Conservation (phyloP, 1,284 basidiomycete species). For the Anthracocystis panici-leucophaei region DNA sequence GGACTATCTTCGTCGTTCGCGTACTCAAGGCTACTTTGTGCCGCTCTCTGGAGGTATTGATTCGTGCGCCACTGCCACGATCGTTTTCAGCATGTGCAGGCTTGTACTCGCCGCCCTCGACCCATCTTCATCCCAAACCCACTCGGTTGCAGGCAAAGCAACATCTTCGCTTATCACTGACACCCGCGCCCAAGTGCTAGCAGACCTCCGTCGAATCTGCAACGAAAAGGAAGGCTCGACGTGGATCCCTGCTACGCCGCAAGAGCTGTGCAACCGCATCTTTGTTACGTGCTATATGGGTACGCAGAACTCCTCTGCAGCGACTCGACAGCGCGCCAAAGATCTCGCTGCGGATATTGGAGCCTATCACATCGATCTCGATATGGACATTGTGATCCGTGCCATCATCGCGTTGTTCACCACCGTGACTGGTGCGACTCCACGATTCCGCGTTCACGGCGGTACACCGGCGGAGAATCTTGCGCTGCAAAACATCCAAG, state of each 20-base stretch:
- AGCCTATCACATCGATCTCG: slow-evolving; percentile 85
- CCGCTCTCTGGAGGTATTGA: slow-evolving; percentile 98
- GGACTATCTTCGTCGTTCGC: slow-evolving; percentile 95
- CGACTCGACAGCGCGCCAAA: slow-evolving; percentile 88
- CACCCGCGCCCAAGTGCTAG: slow-evolving; percentile 85
- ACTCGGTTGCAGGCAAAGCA: background rate
- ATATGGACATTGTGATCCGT: slow-evolving; percentile 92
- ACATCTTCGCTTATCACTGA: slow-evolving; percentile 32
- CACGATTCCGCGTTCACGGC: slow-evolving; percentile 88
- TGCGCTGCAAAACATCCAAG: slow-evolving; percentile 97
- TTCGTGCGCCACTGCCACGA: slow-evolving; percentile 93
- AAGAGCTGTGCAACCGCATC: slow-evolving; percentile 85
- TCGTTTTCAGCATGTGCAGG: slow-evolving; percentile 95
- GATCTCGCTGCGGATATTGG: slow-evolving; percentile 88
- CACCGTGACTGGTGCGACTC: slow-evolving; percentile 83
- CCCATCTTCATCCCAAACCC: background rate
- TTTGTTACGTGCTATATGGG: slow-evolving; percentile 99
- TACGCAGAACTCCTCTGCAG: slow-evolving; percentile 90
- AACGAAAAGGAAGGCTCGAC: slow-evolving; percentile 83
- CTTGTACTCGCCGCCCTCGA: slow-evolving; percentile 79
- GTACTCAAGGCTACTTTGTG: slow-evolving; percentile 94
- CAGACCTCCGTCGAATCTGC: slow-evolving; percentile 87
- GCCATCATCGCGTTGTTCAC: slow-evolving; percentile 86
- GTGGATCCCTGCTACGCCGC: slow-evolving; percentile 86
- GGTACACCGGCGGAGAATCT: slow-evolving; percentile 90